Conservation (phyloP, 139 green algal species). For the Closterium sp. region DNA sequence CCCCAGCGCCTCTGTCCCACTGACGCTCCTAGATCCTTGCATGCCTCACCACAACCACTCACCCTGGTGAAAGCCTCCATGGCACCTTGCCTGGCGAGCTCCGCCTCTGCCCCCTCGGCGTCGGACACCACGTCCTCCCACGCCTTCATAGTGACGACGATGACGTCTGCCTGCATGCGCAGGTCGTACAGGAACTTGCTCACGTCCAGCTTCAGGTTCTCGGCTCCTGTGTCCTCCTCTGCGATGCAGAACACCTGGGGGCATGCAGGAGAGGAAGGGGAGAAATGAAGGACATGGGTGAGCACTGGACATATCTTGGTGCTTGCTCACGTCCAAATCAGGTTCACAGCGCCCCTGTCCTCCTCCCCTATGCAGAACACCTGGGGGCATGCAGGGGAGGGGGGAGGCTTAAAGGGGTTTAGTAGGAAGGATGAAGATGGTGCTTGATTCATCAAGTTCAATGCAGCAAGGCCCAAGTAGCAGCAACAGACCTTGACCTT, state of each 20-base stretch:
- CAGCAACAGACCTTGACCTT: too few species aligned
- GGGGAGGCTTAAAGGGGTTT: too few species aligned
- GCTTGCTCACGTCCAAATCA: constrained; percentile 47
- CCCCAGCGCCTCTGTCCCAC: too few species aligned
- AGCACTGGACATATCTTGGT: not conserved
- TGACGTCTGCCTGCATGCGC: constrained; percentile 53
- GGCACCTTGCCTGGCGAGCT: constrained; percentile 24
- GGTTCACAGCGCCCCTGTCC: constrained; percentile 34
- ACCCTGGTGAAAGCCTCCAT: constrained; percentile 41
- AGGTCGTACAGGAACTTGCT: constrained; percentile 57
- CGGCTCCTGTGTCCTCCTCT: constrained; percentile 44
- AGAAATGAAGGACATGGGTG: too few species aligned
- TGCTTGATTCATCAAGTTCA: too few species aligned
- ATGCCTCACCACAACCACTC: not conserved
- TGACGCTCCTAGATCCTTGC: too few species aligned
- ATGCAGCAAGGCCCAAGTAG: too few species aligned
- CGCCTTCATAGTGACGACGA: constrained; percentile 51
- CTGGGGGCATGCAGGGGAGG: not conserved
- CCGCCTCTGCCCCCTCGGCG: constrained; percentile 20
- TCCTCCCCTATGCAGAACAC: constrained; percentile 55
- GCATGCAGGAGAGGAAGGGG: not conserved
- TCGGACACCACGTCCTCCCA: constrained; percentile 47
- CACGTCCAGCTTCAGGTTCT: constrained; percentile 50
- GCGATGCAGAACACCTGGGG: constrained; percentile 54
- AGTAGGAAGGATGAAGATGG: too few species aligned